Evolutionary conservation across 108 stramenopile species (phyloP).

Genomic region (Cyclotella choctawhatcheeana): DNA sequence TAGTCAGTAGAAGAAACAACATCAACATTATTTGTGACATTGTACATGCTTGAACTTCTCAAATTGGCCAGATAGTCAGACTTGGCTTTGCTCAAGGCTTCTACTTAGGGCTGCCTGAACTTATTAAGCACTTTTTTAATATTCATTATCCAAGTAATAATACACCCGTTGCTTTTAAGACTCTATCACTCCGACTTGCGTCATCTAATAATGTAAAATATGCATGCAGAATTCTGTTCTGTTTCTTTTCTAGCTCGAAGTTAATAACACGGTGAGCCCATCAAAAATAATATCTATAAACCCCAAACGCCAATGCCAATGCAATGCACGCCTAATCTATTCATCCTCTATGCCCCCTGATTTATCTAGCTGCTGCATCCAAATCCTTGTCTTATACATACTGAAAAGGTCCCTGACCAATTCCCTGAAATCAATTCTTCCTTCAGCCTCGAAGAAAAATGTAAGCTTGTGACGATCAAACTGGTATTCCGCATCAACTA

Average conservation of each 20-base stretch:
- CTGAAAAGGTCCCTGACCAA: slow-evolving; percentile 97
- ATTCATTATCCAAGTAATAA: slow-evolving; percentile 14
- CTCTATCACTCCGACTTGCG: slow-evolving; percentile 9
- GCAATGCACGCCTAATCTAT: neutral
- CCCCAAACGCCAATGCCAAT: neutral
- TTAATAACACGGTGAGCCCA: neutral
- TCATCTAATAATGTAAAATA: slow-evolving; percentile 16
- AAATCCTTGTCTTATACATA: slow-evolving; percentile 97
- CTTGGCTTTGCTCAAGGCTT: too few species aligned
- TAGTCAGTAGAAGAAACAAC: too few species aligned
- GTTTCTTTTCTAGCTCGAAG: slow-evolving; percentile 1
- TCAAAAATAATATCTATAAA: neutral
- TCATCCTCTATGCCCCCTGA: slow-evolving; percentile 24
- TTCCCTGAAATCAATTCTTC: slow-evolving; percentile 96
- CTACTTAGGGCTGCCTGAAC: too few species aligned
- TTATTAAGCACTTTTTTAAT: neutral
- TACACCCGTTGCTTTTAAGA: neutral
- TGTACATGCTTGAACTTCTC: too few species aligned
- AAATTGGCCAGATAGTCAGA: too few species aligned
- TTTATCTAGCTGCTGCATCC: slow-evolving; percentile 97
- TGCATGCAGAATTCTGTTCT: slow-evolving; percentile 1
- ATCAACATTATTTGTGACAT: too few species aligned
- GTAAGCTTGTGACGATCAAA: slow-evolving; percentile 97
- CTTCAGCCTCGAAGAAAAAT: slow-evolving; percentile 96
- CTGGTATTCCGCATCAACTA: slow-evolving; percentile 97